A percentile compares a stretch with the other conserved stretches of the same genome.
phyloP scores from a whole-genome alignment of 2,329 filamentous ascomycete genomes.

The Trichoderma sp. region DNA sequence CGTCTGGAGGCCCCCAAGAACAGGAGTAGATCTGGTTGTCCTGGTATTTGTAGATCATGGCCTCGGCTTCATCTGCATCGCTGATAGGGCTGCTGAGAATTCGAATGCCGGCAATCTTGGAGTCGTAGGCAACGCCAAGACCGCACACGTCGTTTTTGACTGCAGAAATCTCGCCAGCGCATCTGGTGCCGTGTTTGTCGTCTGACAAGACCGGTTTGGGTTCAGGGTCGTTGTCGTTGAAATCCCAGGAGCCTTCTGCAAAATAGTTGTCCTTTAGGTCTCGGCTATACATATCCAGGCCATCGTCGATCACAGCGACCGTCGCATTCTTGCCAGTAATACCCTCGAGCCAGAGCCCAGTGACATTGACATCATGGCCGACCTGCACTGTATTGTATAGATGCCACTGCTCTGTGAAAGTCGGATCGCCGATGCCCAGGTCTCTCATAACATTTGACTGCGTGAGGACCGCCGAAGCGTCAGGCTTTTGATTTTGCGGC shows the following conservation, averaged over 20 bases:
- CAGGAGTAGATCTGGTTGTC: conserved; percentile 97
- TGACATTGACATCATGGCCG: conserved; percentile 96
- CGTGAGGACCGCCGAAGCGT: conserved; percentile 52
- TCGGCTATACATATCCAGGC: conserved; percentile 91
- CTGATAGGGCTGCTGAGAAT: conserved; percentile 90
- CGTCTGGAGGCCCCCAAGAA: conserved; percentile 96
- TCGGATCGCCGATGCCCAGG: conserved; percentile 83
- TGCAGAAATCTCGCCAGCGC: conserved; percentile 90
- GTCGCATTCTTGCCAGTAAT: conserved; percentile 88
- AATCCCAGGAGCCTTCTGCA: conserved; percentile 89
- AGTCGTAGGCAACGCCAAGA: conserved; percentile 92
- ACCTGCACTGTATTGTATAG: conserved; percentile 77
- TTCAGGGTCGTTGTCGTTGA: conserved; percentile 80
- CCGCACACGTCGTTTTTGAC: conserved; percentile 92
- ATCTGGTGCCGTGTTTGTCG: conserved; percentile 89
- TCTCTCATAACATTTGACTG: conserved; percentile 62
- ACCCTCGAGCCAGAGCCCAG: conserved; percentile 84
- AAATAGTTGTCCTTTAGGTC: conserved; percentile 95
- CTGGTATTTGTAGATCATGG: conserved; percentile 89
- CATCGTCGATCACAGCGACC: conserved; percentile 94
- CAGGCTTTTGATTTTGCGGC: conserved; percentile 25
- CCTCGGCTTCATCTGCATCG: conserved; percentile 87
- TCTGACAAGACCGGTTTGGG: conserved; percentile 82
- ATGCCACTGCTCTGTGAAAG: conserved; percentile 95
- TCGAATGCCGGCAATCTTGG: conserved; percentile 85